These are phyloP conservation scores for Chloroidium sp. DNA, from an alignment of 163 green algal species.

Conservation along the genomic window DNA sequence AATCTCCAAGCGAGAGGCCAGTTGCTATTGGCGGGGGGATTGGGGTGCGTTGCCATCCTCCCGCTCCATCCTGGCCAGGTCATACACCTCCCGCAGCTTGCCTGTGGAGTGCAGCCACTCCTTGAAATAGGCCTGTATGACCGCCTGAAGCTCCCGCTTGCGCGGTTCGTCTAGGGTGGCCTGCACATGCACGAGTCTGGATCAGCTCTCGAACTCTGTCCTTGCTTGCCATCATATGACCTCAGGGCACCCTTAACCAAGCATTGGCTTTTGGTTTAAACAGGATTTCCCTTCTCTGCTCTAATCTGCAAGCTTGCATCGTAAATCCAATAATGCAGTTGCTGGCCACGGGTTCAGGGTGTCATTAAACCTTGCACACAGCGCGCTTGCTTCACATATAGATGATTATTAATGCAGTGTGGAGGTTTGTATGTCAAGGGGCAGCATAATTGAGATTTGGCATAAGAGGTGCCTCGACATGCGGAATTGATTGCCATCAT, in stretches of 20 bases:
- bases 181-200: constrained; percentile 12
- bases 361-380: neutral
- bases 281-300: neutral
- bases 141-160: constrained; percentile 54
- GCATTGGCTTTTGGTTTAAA: too few relatives aligned
- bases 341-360: too few relatives aligned
- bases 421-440: neutral
- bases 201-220: neutral
- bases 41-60: constrained; percentile 12
- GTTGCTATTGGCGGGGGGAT: too few relatives aligned
- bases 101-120: constrained; percentile 65
- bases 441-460: neutral
- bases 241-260: too few relatives aligned
- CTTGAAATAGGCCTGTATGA: constrained; percentile 74
- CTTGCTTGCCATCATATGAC: neutral
- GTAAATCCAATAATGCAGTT: neutral
- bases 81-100: constrained; percentile 72
- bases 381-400: neutral
- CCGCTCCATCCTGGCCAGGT: constrained; percentile 76
- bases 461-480: neutral
- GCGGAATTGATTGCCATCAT: neutral
- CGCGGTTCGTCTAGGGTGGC: constrained; percentile 42
- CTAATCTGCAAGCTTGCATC: neutral
- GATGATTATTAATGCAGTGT: neutral
- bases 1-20: too few relatives aligned